Evolutionary conservation across 768 basidiomycete species (phyloP), one percentile per base, ranked within the genome.

Genomic region (Roridomyces roridus): DNA sequence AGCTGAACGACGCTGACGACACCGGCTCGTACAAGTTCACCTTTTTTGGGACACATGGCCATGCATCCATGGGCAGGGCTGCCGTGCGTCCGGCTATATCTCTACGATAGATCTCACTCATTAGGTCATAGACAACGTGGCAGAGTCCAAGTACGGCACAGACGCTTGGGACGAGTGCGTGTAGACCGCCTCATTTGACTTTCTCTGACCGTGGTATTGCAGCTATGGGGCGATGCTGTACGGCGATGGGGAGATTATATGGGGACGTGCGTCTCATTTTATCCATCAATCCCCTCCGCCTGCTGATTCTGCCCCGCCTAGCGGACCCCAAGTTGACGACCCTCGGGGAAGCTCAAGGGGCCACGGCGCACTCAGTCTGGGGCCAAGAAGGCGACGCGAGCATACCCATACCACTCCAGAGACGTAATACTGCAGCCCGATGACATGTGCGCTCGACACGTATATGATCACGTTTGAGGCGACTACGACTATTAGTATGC

Each of bases 1-100:
- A 69, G n/a, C 67, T 91, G 52, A 87, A 88, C 55, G 57, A 62
- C 3, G 77, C 82, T 1, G 68, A 70, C 2, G 46, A 64, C 0
- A 73, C 70, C 2, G 75, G 74, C 21, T 70, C 70, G 12, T 87
- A 86, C 72, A 92, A 91, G 63, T 74, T 89, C 12, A 73, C 92
- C 51, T 82, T 87, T 54, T 69, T 91, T 2, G 82, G 81, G 3
- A 76, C 91, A 60, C 91, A 93, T 58, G n/a, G n/a, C n/a, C n/a
- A n/a, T n/a, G n/a, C n/a, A n/a, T n/a, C n/a, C n/a, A n/a, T n/a
- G 91, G 91, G 1, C 75, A 92, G 69, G 91, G 89, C 51, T 83
- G 78, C 63, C 89, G 89, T 90, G 68, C 62, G 87, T 74, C 5
- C 63, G 29, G 40, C 15, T 46, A 11, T 42, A 23, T 26, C 29